Evolutionary conservation across 2,329 filamentous ascomycete species (phyloP).

Genomic region (Cordyceps cicadae): DNA sequence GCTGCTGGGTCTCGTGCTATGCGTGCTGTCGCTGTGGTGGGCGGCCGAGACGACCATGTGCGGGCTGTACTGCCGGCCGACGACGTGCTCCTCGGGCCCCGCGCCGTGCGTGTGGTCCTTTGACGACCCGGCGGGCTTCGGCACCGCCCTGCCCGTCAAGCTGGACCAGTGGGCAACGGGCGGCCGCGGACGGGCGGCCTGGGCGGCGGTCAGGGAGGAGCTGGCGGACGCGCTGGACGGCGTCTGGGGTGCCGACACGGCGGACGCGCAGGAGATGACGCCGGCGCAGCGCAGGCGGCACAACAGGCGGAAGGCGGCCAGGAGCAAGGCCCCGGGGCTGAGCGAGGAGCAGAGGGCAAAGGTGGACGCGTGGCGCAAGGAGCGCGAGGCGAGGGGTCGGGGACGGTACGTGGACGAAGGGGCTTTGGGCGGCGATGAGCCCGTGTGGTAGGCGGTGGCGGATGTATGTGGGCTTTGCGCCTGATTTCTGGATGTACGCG

Average conservation of each 20-base stretch:
- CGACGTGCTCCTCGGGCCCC: conserved; percentile 36
- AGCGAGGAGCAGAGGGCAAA: conserved; percentile 33
- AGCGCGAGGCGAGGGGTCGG: conserved; percentile 32
- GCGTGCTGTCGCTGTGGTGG: conserved; percentile 44
- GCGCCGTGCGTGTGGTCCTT: conserved; percentile 46
- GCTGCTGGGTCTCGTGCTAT: conserved; percentile 36
- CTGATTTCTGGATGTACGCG: no score
- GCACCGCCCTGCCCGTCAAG: conserved; percentile 53
- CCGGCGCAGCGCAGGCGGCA: conserved; percentile 40
- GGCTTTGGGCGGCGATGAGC: conserved; percentile 22
- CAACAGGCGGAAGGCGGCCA: conserved; percentile 36
- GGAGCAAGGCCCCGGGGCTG: conserved; percentile 17
- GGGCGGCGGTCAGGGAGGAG: conserved; percentile 33
- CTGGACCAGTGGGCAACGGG: conserved; percentile 53
- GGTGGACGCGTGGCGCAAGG: conserved; percentile 37
- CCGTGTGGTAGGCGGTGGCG: conserved; percentile 16
- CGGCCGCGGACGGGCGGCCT: conserved; percentile 37
- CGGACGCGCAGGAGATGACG: conserved; percentile 35
- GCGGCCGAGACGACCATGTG: conserved; percentile 46
- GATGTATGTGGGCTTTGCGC: no score
- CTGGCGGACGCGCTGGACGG: conserved; percentile 41
- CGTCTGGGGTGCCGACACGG: conserved; percentile 35
- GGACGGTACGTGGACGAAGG: conserved; percentile 31
- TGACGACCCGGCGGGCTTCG: conserved; percentile 50
- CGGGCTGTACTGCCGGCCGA: conserved; percentile 43